These are phyloP conservation scores for Camellia japonica DNA, from an alignment of 148 eudicot genomes.

Conservation along the genomic window DNA sequence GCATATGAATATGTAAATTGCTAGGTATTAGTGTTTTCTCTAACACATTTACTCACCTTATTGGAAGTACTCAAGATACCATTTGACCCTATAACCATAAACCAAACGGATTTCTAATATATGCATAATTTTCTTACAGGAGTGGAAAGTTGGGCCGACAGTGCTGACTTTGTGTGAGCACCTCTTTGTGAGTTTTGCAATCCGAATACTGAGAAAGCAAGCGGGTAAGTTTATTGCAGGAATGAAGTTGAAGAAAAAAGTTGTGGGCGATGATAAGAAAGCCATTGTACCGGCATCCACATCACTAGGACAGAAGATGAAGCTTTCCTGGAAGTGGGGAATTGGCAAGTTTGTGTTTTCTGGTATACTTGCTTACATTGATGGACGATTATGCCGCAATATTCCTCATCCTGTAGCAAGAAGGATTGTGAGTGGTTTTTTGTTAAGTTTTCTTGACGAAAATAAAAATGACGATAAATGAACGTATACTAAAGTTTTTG, in stretches of 20 bases:
- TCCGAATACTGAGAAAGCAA: conserved; percentile 73
- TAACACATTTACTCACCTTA: too few relatives aligned
- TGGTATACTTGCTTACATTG: conserved; percentile 82
- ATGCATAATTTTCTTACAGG: conserved; percentile 37
- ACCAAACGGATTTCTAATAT: not conserved
- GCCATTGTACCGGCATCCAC: conserved; percentile 26
- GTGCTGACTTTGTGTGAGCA: conserved; percentile 85
- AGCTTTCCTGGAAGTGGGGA: conserved; percentile 66
- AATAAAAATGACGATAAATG: conserved; percentile 43
- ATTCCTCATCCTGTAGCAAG: conserved; percentile 93
- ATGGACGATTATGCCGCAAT: conserved; percentile 82
- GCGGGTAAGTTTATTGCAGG: conserved; percentile 42
- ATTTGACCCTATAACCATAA: not conserved
- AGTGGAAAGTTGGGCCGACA: conserved; percentile 89
- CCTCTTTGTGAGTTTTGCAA: conserved; percentile 90
- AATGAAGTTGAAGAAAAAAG: conserved; percentile 39
- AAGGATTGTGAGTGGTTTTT: conserved; percentile 90
- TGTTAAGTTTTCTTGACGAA: conserved; percentile 81
- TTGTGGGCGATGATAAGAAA: conserved; percentile 26
- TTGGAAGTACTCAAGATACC: too few relatives aligned
- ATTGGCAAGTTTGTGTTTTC: conserved; percentile 78
- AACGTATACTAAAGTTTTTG: not conserved
- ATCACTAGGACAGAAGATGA: conserved; percentile 35
- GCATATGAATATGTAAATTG: too few relatives aligned
- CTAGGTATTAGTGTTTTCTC: too few relatives aligned